Percentiles rank a stretch among this genome's conserved stretches.
These are phyloP conservation scores for Lipomyces lipofer DNA, from an alignment of 805 yeast genomes.

Conservation along the genomic window DNA sequence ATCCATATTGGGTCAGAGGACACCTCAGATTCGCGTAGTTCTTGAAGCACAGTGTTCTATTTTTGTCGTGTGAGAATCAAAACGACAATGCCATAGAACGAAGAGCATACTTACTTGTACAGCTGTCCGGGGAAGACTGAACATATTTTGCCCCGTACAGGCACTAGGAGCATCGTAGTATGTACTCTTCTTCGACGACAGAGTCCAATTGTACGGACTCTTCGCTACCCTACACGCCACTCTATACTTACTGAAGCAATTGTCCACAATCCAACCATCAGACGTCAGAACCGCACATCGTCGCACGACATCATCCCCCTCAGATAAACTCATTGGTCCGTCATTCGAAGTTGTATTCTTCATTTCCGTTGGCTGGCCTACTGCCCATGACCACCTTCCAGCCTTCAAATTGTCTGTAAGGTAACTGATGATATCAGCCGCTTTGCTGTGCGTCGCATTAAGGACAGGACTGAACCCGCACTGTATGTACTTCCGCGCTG, in stretches of 20 bases:
- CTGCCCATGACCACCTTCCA: conserved; percentile 75
- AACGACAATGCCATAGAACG: too few species aligned
- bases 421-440: conserved; percentile 30
- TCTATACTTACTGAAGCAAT: conserved; percentile 58
- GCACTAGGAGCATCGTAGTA: conserved; percentile 37
- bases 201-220: conserved; percentile 42
- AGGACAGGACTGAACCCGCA: conserved; percentile 73
- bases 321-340: conserved; percentile 9
- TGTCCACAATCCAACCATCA: conserved; percentile 62
- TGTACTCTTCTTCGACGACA: conserved; percentile 37
- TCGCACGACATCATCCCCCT: conserved; percentile 39
- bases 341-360: conserved; percentile 21
- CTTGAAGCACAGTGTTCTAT: conserved; percentile 18
- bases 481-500: conserved; percentile 45
- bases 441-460: conserved; percentile 39
- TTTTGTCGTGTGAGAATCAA: too few species aligned
- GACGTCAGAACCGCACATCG: conserved; percentile 48
- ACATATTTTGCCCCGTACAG: conserved; percentile 16
- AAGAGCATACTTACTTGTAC: conserved; percentile 16
- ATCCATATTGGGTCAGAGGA: conserved; percentile 21
- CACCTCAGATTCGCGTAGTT: conserved; percentile 3
- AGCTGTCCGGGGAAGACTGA: conserved; percentile 27
- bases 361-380: conserved; percentile 50
- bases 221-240: conserved; percentile 56
- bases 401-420: conserved; percentile 23